Evolutionary conservation across 2,329 filamentous ascomycete species (phyloP).

Genomic region (Fusarium pilosicola): DNA sequence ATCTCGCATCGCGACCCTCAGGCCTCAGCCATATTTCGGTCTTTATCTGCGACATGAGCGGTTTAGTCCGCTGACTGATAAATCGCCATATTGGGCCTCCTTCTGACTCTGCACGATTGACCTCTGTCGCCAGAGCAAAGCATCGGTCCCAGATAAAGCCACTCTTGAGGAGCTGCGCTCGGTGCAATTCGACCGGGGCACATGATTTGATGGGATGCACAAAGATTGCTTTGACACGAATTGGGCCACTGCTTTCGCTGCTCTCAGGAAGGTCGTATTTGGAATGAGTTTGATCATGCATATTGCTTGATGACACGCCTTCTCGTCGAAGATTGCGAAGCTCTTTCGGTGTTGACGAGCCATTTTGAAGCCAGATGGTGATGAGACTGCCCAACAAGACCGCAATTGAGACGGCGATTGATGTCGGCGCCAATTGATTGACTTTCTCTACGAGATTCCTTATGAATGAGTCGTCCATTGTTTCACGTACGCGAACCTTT

Average conservation of each 20-base stretch:
- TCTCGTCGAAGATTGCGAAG: constrained; percentile 24
- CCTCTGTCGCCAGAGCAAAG: constrained; percentile 46
- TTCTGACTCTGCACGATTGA: constrained; percentile 33
- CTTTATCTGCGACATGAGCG: constrained; percentile 30
- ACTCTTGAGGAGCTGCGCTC: constrained; percentile 38
- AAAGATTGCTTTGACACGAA: constrained; percentile 43
- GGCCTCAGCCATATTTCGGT: constrained; percentile 23
- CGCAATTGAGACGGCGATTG: neutral
- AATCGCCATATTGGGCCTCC: constrained; percentile 34
- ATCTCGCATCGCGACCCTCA: neutral
- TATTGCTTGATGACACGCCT: constrained; percentile 38
- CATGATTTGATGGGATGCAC: constrained; percentile 46
- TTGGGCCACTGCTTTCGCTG: neutral
- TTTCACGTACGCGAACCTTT: neutral
- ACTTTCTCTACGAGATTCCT: neutral
- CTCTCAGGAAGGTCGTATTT: constrained; percentile 21
- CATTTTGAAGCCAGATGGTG: neutral
- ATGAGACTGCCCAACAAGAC: neutral
- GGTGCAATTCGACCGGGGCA: constrained; percentile 39
- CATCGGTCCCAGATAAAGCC: constrained; percentile 42
- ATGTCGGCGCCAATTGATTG: neutral
- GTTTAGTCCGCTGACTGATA: constrained; percentile 43
- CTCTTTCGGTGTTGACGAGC: neutral
- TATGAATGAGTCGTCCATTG: neutral
- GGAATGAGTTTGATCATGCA: constrained; percentile 39